Conservation (phyloP, 192 early-diverging fungal genomes). For the Mortierella antarctica region DNA sequence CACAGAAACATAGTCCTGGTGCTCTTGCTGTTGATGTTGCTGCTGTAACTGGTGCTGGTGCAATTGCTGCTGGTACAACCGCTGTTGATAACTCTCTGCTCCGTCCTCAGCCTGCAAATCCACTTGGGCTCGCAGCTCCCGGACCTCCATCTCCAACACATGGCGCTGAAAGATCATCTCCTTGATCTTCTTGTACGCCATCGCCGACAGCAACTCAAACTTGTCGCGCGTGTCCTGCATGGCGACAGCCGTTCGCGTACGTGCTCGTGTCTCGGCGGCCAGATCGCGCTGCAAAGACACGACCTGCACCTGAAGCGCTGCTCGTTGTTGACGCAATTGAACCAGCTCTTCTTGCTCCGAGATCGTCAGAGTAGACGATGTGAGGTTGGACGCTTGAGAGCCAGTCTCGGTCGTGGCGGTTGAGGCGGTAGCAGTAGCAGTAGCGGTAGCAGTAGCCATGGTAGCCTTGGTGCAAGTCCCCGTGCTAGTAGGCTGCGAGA, state of each 20-base stretch:
- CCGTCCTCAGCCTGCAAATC: constrained; percentile 28
- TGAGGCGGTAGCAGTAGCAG: background rate
- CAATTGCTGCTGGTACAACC: background rate
- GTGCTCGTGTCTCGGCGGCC: constrained; percentile 30
- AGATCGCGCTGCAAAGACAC: constrained; percentile 31
- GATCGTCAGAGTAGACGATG: background rate
- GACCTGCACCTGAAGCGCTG: constrained; percentile 29
- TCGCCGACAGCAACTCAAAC: constrained; percentile 58
- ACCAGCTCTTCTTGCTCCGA: constrained; percentile 28
- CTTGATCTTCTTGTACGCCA: constrained; percentile 62
- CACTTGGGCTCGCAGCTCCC: constrained; percentile 34
- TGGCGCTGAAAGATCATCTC: constrained; percentile 54
- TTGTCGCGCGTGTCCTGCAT: constrained; percentile 63
- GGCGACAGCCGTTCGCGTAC: constrained; percentile 52
- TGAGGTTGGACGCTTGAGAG: background rate
- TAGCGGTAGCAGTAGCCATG: background rate
- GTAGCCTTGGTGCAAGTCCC: background rate
- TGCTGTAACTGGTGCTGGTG: constrained; percentile 4
- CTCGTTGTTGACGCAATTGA: constrained; percentile 26
- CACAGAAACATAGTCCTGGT: constrained; percentile 13
- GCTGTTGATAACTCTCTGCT: background rate
- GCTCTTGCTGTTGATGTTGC: constrained; percentile 1
- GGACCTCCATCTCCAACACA: constrained; percentile 47
- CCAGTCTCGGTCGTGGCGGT: background rate
- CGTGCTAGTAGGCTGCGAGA: background rate